Base-by-base conservation (phyloP, 345 rosid species). In the Gossypium rotundifolium region DNA sequence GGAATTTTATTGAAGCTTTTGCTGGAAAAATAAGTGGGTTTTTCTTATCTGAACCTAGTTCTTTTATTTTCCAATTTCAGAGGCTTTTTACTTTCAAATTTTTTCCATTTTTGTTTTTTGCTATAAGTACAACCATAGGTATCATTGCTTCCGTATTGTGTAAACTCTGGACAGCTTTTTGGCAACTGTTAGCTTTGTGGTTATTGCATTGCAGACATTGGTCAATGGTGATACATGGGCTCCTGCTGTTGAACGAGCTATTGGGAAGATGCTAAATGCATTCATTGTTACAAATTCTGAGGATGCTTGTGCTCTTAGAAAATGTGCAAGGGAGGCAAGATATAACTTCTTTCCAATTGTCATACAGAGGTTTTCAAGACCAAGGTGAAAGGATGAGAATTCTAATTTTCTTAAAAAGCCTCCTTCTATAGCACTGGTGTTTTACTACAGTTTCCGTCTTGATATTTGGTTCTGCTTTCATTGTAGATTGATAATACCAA, bases 221-320 rank as follows among this genome's bases (percentile, higher is more conserved):
- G 85, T 87, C 75, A 73, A 87, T 80, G 93, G 90, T 69, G 91
- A 89, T 75, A 80, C 72, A 72, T 95, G 99, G 99, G 99, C 89
- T 81, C 84, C 87, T 74, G 88, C 94, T 70, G 94, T 87, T 88
- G 99, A 95, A 79, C 86, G 85, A 83, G 97, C 99, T 52, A 67
- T 95, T 58, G 98, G 98, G 74, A 93, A 68, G 81, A 60, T 93
- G 81, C 87, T 93, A 29, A 95, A 95, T 85, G 98, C 98, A 79
- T 95, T 95, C 83, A 90, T 95, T 69, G 99, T 89, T 79, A 90
- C 97, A 46, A 85, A 87, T 78, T 97, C 93, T 76, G 85, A 77
- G 75, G 99, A 95, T 83, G 83, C 86, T 10, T 88, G 81, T 79
- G 75, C 79, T 76, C 86, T 95, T 60, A 86, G 91, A 85, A 64